These are phyloP conservation scores for Phaseolus lunatus DNA, from an alignment of 306 rosid genomes.

Conservation along the genomic window DNA sequence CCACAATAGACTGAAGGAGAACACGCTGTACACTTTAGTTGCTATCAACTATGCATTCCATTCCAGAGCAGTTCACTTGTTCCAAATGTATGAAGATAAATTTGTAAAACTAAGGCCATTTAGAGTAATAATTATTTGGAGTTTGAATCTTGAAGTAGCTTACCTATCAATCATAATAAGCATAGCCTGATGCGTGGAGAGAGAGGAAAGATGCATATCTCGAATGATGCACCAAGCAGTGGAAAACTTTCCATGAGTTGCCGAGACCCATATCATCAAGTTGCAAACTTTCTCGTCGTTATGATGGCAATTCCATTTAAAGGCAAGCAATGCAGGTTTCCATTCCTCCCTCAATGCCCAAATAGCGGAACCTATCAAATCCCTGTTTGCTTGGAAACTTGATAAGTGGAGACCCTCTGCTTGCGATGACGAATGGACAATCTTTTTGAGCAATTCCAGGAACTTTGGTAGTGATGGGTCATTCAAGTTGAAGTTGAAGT, in stretches of 20 bases:
- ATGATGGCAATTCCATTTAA: constrained; percentile 53
- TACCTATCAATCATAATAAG: constrained; percentile 89
- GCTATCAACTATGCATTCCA: not conserved
- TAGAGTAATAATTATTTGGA: not conserved
- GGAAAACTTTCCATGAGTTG: constrained; percentile 68
- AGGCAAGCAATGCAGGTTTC: constrained; percentile 68
- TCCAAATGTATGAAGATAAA: not conserved
- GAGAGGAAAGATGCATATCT: constrained; percentile 68
- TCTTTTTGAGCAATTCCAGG: constrained; percentile 56
- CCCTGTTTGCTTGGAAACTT: constrained; percentile 51
- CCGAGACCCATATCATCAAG: constrained; percentile 87
- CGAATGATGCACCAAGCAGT: constrained; percentile 83
- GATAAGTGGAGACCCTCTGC: constrained; percentile 60
- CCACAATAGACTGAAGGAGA: not conserved
- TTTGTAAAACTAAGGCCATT: not conserved
- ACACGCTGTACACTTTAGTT: constrained; percentile 16
- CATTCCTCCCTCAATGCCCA: constrained; percentile 79
- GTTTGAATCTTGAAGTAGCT: constrained; percentile 44
- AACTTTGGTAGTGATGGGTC: constrained; percentile 55
- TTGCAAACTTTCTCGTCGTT: constrained; percentile 67
- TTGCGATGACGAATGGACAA: constrained; percentile 51
- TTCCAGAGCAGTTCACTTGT: not conserved
- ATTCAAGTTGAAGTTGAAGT: constrained; percentile 40
- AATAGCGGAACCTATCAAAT: constrained; percentile 60
- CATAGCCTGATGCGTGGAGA: constrained; percentile 73